Base-by-base conservation (phyloP, 1,284 basidiomycete species). In the Ganoderma resinaceum region DNA sequence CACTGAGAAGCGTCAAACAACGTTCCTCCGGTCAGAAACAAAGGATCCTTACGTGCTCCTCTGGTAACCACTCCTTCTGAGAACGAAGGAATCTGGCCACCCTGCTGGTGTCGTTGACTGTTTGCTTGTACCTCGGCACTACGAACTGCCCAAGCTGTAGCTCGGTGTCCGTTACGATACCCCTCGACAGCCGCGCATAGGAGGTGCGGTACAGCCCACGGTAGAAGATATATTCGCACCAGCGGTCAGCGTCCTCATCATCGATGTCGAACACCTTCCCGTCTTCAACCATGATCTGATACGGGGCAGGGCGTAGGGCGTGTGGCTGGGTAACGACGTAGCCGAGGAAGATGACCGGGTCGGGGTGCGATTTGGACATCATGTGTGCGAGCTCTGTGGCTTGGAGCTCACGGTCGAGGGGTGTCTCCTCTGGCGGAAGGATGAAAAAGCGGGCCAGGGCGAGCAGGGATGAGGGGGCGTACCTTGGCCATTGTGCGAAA, bases 401-500 rank as follows among this genome's bases (percentile, higher is more conserved):
- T 78, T 98, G 96, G 53, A 98, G 80, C 78, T 97, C 93, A 72
- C 96, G 89, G 79, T 98, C 96, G 23, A 96, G 80, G 0, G 92
- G 87, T 63, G 96, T 95, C 78, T 97, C 94, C 85, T 97, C 94
- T 91, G 77, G 1, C 20, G 42, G 4, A 29, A 46, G 35, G 14
- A 62, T 35, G 42, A 33, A n/a, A n/a, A 42, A 35, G 31, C 23
- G 23, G 26, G 11, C 20, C 11, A 37, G 2, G 11, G 9, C 11
- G 16, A 14, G 31, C n/a, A 33, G 26, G 38, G 37, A n/a, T 29
- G 35, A 58, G 57, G 2, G 37, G 37, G 20, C 57, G 29, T 70
- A 91, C 92, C 92, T 86, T 98, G 96, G 2, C 96, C 96, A 76
- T 98, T 98, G 76, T 98, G 96, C 0, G 94, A 89, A 1, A 97